These are phyloP conservation scores for Eremochloa ophiuroides DNA, from an alignment of 176 grass and related monocot species.

Conservation along the genomic window DNA sequence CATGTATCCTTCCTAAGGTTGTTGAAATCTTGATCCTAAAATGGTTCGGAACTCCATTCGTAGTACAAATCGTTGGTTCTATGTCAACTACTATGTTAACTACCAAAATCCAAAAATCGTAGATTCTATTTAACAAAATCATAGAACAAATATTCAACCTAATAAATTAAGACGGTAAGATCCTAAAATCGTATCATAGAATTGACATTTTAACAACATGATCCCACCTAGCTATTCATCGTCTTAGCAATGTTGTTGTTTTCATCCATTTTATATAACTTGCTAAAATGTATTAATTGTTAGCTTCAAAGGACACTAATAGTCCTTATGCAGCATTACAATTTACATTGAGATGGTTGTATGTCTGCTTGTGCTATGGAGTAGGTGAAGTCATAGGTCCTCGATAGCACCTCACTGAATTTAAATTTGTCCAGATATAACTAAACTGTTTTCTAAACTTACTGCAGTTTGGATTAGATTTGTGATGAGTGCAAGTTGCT, in stretches of 20 bases:
- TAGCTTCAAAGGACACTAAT: not conserved
- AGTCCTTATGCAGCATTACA: not conserved
- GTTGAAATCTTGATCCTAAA: not conserved
- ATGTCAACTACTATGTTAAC: not conserved
- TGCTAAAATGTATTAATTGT: not conserved
- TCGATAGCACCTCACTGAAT: not conserved
- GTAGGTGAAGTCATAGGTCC: not conserved
- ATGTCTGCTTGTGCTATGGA: not conserved
- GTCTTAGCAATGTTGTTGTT: not conserved
- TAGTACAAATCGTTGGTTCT: not conserved
- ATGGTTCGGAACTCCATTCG: not conserved
- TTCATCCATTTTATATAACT: not conserved
- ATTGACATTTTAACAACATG: not conserved
- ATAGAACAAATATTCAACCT: not conserved
- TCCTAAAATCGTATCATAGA: not conserved
- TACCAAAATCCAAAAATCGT: not conserved
- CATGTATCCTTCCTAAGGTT: not conserved
- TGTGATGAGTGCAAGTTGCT: not conserved
- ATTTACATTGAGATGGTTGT: not conserved
- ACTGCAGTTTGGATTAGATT: not conserved
- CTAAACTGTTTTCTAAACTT: not conserved
- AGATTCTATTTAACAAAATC: not conserved
- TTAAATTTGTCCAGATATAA: not conserved
- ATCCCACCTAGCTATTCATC: not conserved
- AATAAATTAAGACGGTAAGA: not conserved